Evolutionary conservation across 169 alveolate genomes (phyloP), one percentile per base, ranked within the genome.

Genomic region (Babesia ovis): DNA sequence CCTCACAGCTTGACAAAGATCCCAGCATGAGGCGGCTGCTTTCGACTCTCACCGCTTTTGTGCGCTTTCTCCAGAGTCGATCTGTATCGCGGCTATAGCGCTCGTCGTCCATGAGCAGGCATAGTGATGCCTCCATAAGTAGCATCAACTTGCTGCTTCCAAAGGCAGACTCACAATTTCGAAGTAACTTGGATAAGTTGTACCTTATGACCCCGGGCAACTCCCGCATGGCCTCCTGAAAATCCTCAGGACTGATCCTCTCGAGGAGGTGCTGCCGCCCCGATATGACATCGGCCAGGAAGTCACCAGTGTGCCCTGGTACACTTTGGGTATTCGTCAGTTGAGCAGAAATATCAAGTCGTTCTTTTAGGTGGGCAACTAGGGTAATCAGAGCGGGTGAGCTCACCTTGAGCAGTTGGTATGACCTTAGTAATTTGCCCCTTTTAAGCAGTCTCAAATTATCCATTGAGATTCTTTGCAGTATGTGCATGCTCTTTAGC

Each of bases 371-470:
- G n/a, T 60, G 57, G 54, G 25, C 12, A 16, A 56, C 66, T 31
- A 59, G 32, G 3, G 51, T 35, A 18, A 69, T 39, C 23, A 77
- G 37, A 11, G 46, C 43, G 22, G 86, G 86, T 43, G 59, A 20
- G 29, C 42, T 67, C 29, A 58, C 57, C 18, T 22, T 20, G 27
- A 77, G 68, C 50, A 77, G 57, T 54, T 58, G 43, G 71, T 68
- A 77, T 22, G 86, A 77, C 64, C 35, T 42, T 16, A 77, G 56
- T 23, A 77, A 32, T 35, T 35, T 31, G 46, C 71, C 71, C 48
- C 68, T 29, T 67, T 77, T 77, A 12, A 77, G 57, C 20, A 77
- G 67, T 37, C 80, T 29, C 31, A 61, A 77, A 51, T 77, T 77
- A 3, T 50, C 66, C 86, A 77, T 77, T 2, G 74, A 64, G n/a